Base-by-base conservation (phyloP, 2,329 filamentous ascomycete species). In the Xylariales sp. region DNA sequence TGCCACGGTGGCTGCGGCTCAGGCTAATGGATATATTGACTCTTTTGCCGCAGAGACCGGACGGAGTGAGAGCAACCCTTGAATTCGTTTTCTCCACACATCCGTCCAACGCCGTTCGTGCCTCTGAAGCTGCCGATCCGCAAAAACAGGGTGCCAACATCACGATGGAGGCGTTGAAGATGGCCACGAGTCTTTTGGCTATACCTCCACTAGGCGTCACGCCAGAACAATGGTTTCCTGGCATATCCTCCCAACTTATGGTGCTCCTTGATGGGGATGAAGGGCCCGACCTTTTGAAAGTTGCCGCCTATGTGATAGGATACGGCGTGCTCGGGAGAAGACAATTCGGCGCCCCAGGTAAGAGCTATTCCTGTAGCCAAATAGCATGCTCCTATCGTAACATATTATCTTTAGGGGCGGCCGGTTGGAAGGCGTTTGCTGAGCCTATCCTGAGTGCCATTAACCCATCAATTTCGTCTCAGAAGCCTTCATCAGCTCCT, bases 21-120 rank as follows among this genome's bases (percentile, higher is more conserved):
- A 68, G 69, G 29, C 54, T 87, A 2, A 66, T 81, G 48, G 68
- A 68, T 40, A 66, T 74, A 11, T 66, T 88, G 30, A 78, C 81
- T 2, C 54, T 68, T 11, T 52, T 87, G 8, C 83, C 83, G 1
- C 64, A 85, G 18, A 69, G 82, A 4, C 61, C 65, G 3, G 71
- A 78, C 43, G 83, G 83, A 14, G 79, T 88, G 12, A 72, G 83
- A 23, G 73, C 77, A 18, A 83, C 79, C 0, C 67, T 87, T 43
- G 83, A 87, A 52, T 87, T 87, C 51, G 69, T 88, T 24, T 83
- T 85, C 40, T 73, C 81, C 2, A 78, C 85, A 6, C 82, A 85
- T 43, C 76, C 82, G 0, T 70, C 74, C 43, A 68, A 64, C 46
- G 60, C 62, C 6, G 56, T 64, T 40, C 57, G 60, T 47, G 37